Conservation (phyloP, 176 grass and related monocot species). For the Aegilops bicornis region DNA sequence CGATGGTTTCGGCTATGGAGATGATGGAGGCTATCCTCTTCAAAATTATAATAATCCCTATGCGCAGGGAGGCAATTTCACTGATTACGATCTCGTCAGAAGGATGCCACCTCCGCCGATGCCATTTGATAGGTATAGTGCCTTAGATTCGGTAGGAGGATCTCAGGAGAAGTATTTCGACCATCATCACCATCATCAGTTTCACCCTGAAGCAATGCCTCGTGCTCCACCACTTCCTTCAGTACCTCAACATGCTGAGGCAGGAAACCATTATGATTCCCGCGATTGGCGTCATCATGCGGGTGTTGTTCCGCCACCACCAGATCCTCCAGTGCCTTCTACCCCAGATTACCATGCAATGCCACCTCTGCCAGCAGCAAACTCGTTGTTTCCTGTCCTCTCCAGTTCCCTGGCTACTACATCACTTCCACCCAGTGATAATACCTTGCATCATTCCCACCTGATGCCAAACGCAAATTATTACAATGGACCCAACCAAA, state of each 20-base stretch:
- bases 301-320: constrained; percentile 5
- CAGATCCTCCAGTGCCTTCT: constrained; percentile 33
- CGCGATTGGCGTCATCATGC: constrained; percentile 40
- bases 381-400: constrained; percentile 69
- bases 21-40: constrained; percentile 14
- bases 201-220: constrained; percentile 18
- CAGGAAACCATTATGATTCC: constrained; percentile 22
- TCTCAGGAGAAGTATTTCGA: constrained; percentile 25
- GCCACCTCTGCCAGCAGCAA: constrained; percentile 23
- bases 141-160: not conserved
- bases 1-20: constrained; percentile 35
- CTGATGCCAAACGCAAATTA: constrained; percentile 27
- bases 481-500: constrained; percentile 34
- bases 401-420: constrained; percentile 19
- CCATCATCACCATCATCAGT: constrained; percentile 24
- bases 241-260: constrained; percentile 29
- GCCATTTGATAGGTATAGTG: constrained; percentile 9
- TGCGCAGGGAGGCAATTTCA: constrained; percentile 26
- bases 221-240: constrained; percentile 7
- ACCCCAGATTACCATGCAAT: constrained; percentile 17
- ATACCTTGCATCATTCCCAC: constrained; percentile 36
- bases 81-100: constrained; percentile 23
- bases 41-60: constrained; percentile 32
- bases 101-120: constrained; percentile 21
- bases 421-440: constrained; percentile 21